phyloP scores from a whole-genome alignment of 2,329 filamentous ascomycete genomes.

The Teratosphaeria pseudoeucalypti region DNA sequence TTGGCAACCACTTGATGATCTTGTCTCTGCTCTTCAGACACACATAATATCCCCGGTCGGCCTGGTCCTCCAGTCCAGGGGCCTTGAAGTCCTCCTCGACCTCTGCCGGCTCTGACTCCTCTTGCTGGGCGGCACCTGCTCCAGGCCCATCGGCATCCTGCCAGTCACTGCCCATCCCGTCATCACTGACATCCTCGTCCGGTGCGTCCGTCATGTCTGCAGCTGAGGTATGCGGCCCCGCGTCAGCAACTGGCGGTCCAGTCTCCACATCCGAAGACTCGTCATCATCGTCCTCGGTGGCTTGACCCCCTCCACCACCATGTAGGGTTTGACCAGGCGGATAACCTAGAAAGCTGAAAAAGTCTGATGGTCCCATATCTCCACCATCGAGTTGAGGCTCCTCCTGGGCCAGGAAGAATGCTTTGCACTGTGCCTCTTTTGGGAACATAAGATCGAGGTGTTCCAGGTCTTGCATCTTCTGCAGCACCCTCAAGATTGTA shows the following conservation, averaged over 20 bases:
- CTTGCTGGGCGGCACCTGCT: not conserved
- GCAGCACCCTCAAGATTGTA: slow-evolving; percentile 13
- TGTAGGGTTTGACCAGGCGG: not conserved
- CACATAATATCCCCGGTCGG: slow-evolving; percentile 14
- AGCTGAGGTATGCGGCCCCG: not conserved
- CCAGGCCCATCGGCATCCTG: slow-evolving; percentile 1
- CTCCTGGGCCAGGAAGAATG: slow-evolving; percentile 16
- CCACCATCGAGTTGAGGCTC: slow-evolving; percentile 5
- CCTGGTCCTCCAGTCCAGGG: not conserved
- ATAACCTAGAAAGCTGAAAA: not conserved
- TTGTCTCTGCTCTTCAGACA: slow-evolving; percentile 8
- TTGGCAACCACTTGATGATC: slow-evolving; percentile 10
- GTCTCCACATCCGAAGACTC: not conserved
- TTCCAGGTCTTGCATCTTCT: slow-evolving; percentile 11
- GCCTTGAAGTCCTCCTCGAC: slow-evolving; percentile 2
- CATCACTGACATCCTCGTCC: not conserved
- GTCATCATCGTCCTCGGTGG: not conserved
- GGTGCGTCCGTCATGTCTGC: not conserved
- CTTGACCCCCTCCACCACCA: not conserved
- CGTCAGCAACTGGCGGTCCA: not conserved
- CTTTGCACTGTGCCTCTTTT: slow-evolving; percentile 11
- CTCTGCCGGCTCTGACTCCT: not conserved
- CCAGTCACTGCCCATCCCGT: not conserved
- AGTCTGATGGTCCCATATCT: not conserved
- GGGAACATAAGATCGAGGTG: slow-evolving; percentile 21